A percentile compares a stretch with the other conserved stretches of the same genome.
Conservation (phyloP, 306 rosid genomes). For the Dryas alaskensis region DNA sequence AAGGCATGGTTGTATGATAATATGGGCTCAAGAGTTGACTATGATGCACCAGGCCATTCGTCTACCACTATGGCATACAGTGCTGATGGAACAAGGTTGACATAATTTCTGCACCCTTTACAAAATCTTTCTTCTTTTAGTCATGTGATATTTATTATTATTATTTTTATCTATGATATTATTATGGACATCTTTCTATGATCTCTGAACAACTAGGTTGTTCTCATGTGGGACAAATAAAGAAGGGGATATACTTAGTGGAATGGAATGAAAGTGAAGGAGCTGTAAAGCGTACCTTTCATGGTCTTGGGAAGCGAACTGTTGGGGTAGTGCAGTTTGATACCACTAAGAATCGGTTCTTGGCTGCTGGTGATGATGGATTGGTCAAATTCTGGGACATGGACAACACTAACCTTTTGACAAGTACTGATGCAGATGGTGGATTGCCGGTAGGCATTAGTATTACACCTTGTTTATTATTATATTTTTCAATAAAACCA, state of each 20-base stretch:
- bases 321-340: constrained; percentile 92
- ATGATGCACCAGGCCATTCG: constrained; percentile 97
- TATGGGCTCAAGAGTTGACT: constrained; percentile 96
- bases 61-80: constrained; percentile 92
- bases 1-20: constrained; percentile 99
- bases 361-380: constrained; percentile 92
- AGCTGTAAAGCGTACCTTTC: constrained; percentile 84
- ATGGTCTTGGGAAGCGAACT: constrained; percentile 89
- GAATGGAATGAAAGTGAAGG: constrained; percentile 99
- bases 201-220: constrained; percentile 50
- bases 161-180: constrained; percentile 13
- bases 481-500: constrained; percentile 6
- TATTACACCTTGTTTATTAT: constrained; percentile 8
- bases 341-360: constrained; percentile 89
- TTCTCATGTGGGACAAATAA: constrained; percentile 96
- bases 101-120: constrained; percentile 21
- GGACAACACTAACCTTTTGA: constrained; percentile 65
- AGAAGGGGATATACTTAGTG: constrained; percentile 91
- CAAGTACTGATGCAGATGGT: constrained; percentile 75
- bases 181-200: constrained; percentile 20
- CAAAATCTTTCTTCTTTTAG: neutral
- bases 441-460: constrained; percentile 71
- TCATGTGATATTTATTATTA: neutral
- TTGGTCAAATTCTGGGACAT: constrained; percentile 94
- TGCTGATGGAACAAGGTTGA: constrained; percentile 91